These are phyloP conservation scores for Kwoniella heveanensis DNA, from an alignment of 768 basidiomycete genomes.

Conservation along the genomic window DNA sequence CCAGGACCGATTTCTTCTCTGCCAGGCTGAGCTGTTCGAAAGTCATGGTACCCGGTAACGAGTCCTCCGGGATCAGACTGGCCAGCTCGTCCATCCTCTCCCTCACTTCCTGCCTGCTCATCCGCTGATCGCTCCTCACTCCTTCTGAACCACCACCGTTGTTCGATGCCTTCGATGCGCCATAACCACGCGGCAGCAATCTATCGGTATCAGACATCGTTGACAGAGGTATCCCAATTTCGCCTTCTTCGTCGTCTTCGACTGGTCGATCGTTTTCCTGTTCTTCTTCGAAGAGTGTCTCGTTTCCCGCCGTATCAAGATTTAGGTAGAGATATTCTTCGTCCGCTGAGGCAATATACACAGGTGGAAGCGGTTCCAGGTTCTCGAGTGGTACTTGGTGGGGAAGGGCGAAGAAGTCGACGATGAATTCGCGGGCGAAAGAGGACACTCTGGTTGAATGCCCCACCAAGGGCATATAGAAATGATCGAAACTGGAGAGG, in stretches of 20 bases:
- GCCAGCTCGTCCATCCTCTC: conserved; percentile 21
- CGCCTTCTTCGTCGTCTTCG: conserved; percentile 5
- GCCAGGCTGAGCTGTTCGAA: conserved; percentile 41
- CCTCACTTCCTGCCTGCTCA: conserved; percentile 14
- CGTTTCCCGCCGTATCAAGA: not conserved
- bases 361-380: conserved; percentile 7
- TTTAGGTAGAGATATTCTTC: not conserved
- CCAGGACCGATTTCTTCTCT: conserved; percentile 50
- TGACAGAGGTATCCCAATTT: conserved; percentile 6
- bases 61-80: conserved; percentile 11
- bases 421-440: not conserved
- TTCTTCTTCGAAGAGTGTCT: not conserved
- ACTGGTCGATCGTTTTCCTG: conserved; percentile 1
- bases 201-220: conserved; percentile 2
- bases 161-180: not conserved
- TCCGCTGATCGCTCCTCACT: not conserved
- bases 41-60: conserved; percentile 18
- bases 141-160: not conserved
- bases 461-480: not conserved
- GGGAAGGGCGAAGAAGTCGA: conserved; percentile 20
- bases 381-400: conserved; percentile 18
- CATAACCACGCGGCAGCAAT: not conserved
- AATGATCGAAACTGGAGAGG: not conserved
- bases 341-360: not conserved
- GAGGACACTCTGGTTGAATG: conserved; percentile 10